Conservation (phyloP, 345 rosid genomes). For the Trapa incisa region DNA sequence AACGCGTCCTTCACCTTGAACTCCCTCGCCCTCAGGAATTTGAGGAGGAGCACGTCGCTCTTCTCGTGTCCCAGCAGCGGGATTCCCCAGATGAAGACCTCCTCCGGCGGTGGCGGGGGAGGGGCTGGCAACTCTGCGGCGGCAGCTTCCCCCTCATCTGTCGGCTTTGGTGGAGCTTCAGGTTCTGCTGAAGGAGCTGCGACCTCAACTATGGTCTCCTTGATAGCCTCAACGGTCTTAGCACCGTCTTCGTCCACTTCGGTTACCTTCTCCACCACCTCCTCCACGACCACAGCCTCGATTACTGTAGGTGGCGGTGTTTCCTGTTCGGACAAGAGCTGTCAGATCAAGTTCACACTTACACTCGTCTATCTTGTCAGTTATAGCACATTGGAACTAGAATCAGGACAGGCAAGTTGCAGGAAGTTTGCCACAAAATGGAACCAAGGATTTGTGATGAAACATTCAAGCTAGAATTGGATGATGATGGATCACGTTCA, state of each 20-base stretch:
- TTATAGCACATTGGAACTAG: neutral
- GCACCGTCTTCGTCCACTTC: conserved; percentile 69
- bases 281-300: conserved; percentile 11
- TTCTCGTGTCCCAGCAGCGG: conserved; percentile 29
- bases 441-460: neutral
- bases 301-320: neutral
- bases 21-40: conserved; percentile 45
- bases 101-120: conserved; percentile 18
- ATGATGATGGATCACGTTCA: too few species aligned
- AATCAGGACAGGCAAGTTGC: neutral
- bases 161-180: conserved; percentile 3
- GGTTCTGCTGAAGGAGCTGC: conserved; percentile 18
- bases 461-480: too few species aligned
- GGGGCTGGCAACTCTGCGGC: neutral
- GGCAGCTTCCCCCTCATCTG: conserved; percentile 14
- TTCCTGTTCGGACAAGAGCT: neutral
- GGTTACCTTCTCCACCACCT: conserved; percentile 29
- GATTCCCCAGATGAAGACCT: conserved; percentile 35
- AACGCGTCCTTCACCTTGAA: conserved; percentile 43
- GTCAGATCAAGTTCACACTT: neutral
- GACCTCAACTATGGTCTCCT: conserved; percentile 60
- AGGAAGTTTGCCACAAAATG: neutral
- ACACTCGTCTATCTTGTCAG: neutral
- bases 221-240: conserved; percentile 78
- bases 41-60: conserved; percentile 31